phyloP scores from a whole-genome alignment of 176 grass and related monocot genomes.

The Carex parvula region DNA sequence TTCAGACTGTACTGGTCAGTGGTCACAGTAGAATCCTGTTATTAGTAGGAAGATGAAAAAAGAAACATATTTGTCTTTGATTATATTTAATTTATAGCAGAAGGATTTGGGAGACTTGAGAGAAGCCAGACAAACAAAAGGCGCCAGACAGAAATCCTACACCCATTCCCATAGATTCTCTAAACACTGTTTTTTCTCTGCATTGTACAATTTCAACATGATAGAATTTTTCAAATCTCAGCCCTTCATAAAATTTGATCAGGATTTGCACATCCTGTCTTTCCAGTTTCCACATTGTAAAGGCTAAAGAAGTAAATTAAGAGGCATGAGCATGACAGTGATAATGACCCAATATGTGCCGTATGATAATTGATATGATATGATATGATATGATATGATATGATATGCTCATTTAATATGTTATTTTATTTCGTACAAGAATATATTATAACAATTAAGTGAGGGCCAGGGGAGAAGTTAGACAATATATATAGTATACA shows the following conservation, averaged over 20 bases:
- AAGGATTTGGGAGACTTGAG: background rate
- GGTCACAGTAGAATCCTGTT: background rate
- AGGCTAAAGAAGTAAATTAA: no score
- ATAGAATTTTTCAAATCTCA: background rate
- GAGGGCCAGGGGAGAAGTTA: no score
- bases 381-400: no score
- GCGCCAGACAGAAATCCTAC: background rate
- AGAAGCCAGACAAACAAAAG: constrained; percentile 7
- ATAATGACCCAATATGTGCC: no score
- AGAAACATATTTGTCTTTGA: background rate
- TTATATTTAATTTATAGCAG: background rate
- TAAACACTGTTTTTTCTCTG: background rate
- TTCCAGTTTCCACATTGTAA: no score
- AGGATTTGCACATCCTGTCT: background rate
- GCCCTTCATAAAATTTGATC: background rate
- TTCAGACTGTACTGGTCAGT: background rate
- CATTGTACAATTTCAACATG: no score
- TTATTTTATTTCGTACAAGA: no score
- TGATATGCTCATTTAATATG: no score
- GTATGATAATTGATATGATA: no score
- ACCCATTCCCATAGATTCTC: constrained; percentile 19
- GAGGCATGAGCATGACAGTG: no score
- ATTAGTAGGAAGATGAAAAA: background rate
- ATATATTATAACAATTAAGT: no score
- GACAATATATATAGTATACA: no score